These are phyloP conservation scores for Exophiala spinifera DNA, from an alignment of 2,329 filamentous ascomycete species.

Conservation along the genomic window DNA sequence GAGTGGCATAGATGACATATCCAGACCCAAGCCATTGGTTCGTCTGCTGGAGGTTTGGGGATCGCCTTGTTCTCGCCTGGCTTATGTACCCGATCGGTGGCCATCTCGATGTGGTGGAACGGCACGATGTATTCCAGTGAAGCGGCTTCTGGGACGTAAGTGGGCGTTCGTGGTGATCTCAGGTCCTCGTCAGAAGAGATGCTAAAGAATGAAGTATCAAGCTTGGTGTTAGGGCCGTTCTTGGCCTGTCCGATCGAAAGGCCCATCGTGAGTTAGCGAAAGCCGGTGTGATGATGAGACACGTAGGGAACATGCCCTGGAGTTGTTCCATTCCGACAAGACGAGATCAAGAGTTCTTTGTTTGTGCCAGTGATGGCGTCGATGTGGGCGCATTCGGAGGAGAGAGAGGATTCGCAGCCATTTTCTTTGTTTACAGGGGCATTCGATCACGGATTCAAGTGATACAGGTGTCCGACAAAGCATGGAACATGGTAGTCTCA, in stretches of 20 bases:
- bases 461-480: too few relatives aligned
- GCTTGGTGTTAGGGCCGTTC: background rate
- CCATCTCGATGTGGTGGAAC: conserved; percentile 15
- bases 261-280: background rate
- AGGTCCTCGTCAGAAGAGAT: conserved; percentile 11
- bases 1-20: conserved; percentile 51
- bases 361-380: too few relatives aligned
- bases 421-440: too few relatives aligned
- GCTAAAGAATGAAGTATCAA: conserved; percentile 12
- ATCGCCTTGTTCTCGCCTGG: background rate
- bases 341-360: too few relatives aligned
- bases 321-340: too few relatives aligned
- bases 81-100: background rate
- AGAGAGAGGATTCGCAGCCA: background rate
- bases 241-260: background rate
- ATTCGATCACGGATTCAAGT: too few relatives aligned
- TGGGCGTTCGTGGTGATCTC: conserved; percentile 24
- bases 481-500: too few relatives aligned
- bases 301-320: too few relatives aligned
- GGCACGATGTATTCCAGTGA: conserved; percentile 5
- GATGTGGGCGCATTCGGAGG: background rate
- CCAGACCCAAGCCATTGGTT: conserved; percentile 47
- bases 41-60: conserved; percentile 15
- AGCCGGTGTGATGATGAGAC: too few relatives aligned
- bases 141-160: conserved; percentile 16